Conservation (phyloP, 495 filamentous ascomycete species). For the Apodospora peruviana region DNA sequence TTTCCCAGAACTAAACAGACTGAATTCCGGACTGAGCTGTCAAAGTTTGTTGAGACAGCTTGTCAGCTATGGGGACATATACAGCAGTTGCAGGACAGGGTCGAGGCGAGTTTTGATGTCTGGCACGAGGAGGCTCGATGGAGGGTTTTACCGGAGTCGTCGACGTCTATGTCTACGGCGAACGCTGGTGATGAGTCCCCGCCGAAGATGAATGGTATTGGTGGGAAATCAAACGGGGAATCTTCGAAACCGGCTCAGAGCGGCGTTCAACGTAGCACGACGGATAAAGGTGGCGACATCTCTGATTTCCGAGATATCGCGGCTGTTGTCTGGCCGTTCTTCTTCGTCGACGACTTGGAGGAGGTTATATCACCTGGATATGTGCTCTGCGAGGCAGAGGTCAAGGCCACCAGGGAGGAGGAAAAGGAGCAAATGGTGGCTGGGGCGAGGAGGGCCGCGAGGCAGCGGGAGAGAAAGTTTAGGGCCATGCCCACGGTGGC, state of each 20-base stretch:
- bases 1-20: neutral
- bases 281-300: neutral
- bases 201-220: neutral
- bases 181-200: neutral
- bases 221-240: neutral
- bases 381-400: conserved; percentile 1
- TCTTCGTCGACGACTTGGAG: neutral
- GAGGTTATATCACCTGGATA: neutral
- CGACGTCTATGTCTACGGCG: neutral
- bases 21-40: neutral
- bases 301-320: neutral
- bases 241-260: neutral
- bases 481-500: conserved; percentile 1
- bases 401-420: conserved; percentile 6
- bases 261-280: neutral
- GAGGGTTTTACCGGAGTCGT: neutral
- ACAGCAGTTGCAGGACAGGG: neutral
- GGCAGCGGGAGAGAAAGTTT: neutral
- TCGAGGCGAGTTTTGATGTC: neutral
- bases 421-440: conserved; percentile 1
- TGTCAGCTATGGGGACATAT: neutral
- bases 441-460: neutral
- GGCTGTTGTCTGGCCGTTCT: conserved; percentile 16
- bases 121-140: neutral
- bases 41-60: neutral